Evolutionary conservation across 2,329 filamentous ascomycete genomes (phyloP), one percentile per base, ranked within the genome.

Genomic region (Chaetomium globosum): DNA sequence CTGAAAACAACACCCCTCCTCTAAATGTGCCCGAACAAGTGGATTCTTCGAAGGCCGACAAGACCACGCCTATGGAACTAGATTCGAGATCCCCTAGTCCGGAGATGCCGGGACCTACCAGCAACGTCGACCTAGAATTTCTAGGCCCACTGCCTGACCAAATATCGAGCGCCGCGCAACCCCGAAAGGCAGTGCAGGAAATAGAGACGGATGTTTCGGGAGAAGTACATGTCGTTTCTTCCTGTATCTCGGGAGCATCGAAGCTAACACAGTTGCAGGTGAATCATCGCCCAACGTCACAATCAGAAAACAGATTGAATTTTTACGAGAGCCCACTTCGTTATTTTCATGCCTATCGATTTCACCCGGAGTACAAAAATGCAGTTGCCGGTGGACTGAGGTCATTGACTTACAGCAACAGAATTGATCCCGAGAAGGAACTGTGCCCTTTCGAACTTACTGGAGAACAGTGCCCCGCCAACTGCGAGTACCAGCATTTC

Each of bases 341-440:
- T 71, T 85, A 86, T 71, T 97, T 98, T 77, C 92, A 88, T 76
- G 89, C 91, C 46, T 99, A 91, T 78, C 92, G 94, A 71, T 97
- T 94, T 75, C 93, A 98, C 75, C 91, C 92, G 36, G 82, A 85
- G 59, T 98, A 88, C 78, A 80, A 82, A 69, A 77, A 89, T 58
- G 81, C 86, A 64, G 87, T 97, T 64, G 76, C 86, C 63, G 89
- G 89, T 68, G 94, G 94, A 52, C 89, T 93, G 74, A 89, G 90
- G 74, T 98, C 95, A 69, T 83, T 96, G 80, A 98, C 93, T 52
- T 98, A 94, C 80, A 97, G 92, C 79, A 91, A 96, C 78, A 89
- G 88, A 71, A 96, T 99, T 77, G 88, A 97, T 75, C 83, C 88
- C 28, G 82, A 86, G 67, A 88, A 85, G 71, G 85, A 86, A 67